These are phyloP conservation scores for Pythium myriotylum DNA, from an alignment of 352 stramenopile species.

Conservation along the genomic window DNA sequence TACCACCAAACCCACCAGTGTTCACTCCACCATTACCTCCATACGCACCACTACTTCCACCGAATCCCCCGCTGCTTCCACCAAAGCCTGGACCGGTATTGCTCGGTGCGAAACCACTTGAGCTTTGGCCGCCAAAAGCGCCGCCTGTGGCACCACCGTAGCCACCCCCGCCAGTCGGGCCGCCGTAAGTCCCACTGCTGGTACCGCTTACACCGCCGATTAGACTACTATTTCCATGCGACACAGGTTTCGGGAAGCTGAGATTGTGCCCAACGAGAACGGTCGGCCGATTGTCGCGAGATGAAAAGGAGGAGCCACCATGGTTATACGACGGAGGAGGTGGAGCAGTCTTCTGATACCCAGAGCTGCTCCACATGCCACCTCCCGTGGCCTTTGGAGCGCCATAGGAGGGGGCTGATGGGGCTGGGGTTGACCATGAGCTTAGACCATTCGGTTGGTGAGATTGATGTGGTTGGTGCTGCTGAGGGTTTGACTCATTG, in stretches of 20 bases:
- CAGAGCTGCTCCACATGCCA: slow-evolving; percentile 80
- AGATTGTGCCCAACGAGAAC: slow-evolving; percentile 81
- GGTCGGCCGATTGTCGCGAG: slow-evolving; percentile 82
- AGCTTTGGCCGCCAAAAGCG: slow-evolving; percentile 32
- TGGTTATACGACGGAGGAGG: slow-evolving; percentile 47
- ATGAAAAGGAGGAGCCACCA: slow-evolving; percentile 34
- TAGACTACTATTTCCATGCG: slow-evolving; percentile 44
- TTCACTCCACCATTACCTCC: slow-evolving; percentile 14
- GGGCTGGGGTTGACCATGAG: slow-evolving; percentile 48
- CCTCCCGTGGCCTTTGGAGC: slow-evolving; percentile 41
- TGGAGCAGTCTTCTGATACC: slow-evolving; percentile 71
- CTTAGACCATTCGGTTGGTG: slow-evolving; percentile 44
- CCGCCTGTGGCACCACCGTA: slow-evolving; percentile 36
- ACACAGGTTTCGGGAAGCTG: slow-evolving; percentile 69
- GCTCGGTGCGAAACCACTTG: slow-evolving; percentile 24
- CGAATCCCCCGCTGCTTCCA: slow-evolving; percentile 19
- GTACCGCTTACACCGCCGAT: slow-evolving; percentile 38
- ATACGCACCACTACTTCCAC: slow-evolving; percentile 18
- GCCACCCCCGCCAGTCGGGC: slow-evolving; percentile 28
- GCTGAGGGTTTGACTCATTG: slow-evolving; percentile 9
- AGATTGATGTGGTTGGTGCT: slow-evolving; percentile 11
- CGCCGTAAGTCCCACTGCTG: slow-evolving; percentile 45
- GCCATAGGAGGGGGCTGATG: slow-evolving; percentile 32
- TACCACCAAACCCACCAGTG: slow-evolving; percentile 18
- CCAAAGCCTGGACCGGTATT: slow-evolving; percentile 10